phyloP scores from a whole-genome alignment of 1,284 basidiomycete genomes.

The Cutaneotrichosporon sp. region DNA sequence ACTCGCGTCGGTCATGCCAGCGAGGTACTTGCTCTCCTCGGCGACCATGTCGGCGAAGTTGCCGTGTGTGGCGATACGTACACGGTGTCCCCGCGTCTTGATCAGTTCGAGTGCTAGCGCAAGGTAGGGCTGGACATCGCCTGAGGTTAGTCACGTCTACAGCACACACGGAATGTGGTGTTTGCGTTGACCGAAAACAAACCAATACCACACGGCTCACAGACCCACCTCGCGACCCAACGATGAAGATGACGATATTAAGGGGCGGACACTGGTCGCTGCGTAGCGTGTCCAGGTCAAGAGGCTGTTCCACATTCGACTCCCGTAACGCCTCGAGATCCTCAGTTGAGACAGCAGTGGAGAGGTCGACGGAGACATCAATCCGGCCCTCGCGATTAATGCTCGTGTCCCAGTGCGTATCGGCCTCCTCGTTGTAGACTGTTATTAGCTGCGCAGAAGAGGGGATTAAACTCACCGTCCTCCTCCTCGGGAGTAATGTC shows the following conservation, averaged over 20 bases:
- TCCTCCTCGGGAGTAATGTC: no score
- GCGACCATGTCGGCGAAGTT: constrained; percentile 59
- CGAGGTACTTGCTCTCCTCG: constrained; percentile 53
- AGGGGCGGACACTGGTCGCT: constrained; percentile 48
- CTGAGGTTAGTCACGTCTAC: constrained; percentile 39
- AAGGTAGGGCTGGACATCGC: constrained; percentile 67
- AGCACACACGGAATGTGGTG: no score
- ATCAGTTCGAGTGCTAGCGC: constrained; percentile 58
- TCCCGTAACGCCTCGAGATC: no score
- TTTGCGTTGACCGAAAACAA: no score
- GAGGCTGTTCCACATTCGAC: not conserved
- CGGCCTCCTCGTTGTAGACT: not conserved
- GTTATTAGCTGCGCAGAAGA: not conserved
- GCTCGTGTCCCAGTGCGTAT: not conserved
- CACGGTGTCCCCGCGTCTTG: constrained; percentile 55
- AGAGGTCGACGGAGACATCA: constrained; percentile 2
- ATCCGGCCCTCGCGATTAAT: not conserved
- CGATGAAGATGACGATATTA: constrained; percentile 62
- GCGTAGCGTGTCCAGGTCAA: not conserved
- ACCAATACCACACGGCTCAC: no score
- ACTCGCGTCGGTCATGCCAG: constrained; percentile 53
- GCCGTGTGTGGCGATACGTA: constrained; percentile 63
- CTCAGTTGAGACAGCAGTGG: not conserved
- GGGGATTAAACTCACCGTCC: not conserved
- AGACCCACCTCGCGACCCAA: constrained; percentile 57